A percentile compares a stretch with the other conserved stretches of the same genome.
Evolutionary conservation across 2,329 filamentous ascomycete genomes (phyloP).

Genomic region (Colletotrichum destructivum): DNA sequence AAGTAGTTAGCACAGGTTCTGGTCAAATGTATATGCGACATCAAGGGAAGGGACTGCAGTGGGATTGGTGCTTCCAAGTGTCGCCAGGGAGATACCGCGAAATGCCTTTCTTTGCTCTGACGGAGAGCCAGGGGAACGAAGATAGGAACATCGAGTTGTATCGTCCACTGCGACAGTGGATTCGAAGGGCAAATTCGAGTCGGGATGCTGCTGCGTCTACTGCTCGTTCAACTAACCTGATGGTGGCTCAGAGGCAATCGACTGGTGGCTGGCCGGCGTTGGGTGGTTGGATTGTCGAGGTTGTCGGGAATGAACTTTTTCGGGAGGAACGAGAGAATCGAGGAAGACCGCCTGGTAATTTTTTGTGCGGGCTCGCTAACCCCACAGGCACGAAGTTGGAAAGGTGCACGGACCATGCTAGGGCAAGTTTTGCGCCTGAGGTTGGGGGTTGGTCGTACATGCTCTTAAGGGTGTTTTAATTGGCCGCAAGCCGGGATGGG

Average conservation of each 20-base stretch:
- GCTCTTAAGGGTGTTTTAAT: not conserved
- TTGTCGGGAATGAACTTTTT: conserved; percentile 40
- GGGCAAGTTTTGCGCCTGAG: conserved; percentile 36
- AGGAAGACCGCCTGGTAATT: conserved; percentile 20
- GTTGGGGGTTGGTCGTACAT: not conserved
- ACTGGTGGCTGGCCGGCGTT: conserved; percentile 38
- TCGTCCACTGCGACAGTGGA: not conserved
- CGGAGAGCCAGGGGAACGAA: conserved; percentile 13
- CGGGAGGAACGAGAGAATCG: conserved; percentile 7
- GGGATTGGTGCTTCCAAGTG: not conserved
- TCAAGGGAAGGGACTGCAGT: not conserved
- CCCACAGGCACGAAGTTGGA: conserved; percentile 20
- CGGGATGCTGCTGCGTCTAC: conserved; percentile 1
- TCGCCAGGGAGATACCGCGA: conserved; percentile 34
- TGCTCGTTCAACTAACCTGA: conserved; percentile 40
- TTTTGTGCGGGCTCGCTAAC: conserved; percentile 43
- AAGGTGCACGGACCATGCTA: conserved; percentile 35
- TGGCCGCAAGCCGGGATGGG: not conserved
- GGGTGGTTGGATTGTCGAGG: conserved; percentile 40
- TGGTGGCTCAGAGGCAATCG: conserved; percentile 41
- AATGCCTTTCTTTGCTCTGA: conserved; percentile 28
- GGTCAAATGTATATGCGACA: not conserved
- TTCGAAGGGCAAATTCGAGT: not conserved
- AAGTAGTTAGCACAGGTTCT: conserved; percentile 45
- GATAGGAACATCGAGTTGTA: conserved; percentile 18